phyloP scores from a whole-genome alignment of 2,329 filamentous ascomycete genomes.

The Sclerotinia trifoliorum region DNA sequence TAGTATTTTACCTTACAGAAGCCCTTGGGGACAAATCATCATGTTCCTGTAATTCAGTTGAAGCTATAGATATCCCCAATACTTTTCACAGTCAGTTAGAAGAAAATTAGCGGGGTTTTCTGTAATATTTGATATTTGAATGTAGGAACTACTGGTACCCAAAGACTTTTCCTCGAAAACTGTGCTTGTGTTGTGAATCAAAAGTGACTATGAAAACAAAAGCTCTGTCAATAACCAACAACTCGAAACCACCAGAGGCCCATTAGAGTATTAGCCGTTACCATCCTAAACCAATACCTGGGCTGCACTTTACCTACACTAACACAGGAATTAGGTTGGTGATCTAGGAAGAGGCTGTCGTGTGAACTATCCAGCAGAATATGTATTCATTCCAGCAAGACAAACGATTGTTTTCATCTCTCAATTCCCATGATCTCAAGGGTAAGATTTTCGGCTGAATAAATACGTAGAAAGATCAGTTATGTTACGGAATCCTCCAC shows the following conservation, averaged over 20 bases:
- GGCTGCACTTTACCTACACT: too few relatives aligned
- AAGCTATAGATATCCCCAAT: not conserved
- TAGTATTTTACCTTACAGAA: not conserved
- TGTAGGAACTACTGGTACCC: not conserved
- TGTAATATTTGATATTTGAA: not conserved
- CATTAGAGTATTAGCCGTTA: not conserved
- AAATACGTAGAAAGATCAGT: too few relatives aligned
- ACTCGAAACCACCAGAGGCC: not conserved
- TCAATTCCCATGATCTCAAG: fast-evolving
- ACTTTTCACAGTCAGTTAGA: not conserved
- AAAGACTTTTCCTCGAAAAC: too few relatives aligned
- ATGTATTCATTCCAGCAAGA: not conserved
- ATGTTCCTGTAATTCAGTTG: not conserved
- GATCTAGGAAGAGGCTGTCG: not conserved
- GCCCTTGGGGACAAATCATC: not conserved
- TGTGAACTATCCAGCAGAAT: not conserved
- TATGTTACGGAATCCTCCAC: too few relatives aligned
- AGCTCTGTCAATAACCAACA: not conserved
- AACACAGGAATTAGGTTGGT: not conserved
- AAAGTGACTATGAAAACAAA: not conserved
- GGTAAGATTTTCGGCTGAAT: not conserved
- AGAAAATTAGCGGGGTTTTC: not conserved
- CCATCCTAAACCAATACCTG: not conserved
- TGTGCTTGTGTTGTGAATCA: not conserved
- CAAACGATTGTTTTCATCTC: not conserved